Conservation (phyloP, 2,329 filamentous ascomycete genomes). For the Fusarium sp. region DNA sequence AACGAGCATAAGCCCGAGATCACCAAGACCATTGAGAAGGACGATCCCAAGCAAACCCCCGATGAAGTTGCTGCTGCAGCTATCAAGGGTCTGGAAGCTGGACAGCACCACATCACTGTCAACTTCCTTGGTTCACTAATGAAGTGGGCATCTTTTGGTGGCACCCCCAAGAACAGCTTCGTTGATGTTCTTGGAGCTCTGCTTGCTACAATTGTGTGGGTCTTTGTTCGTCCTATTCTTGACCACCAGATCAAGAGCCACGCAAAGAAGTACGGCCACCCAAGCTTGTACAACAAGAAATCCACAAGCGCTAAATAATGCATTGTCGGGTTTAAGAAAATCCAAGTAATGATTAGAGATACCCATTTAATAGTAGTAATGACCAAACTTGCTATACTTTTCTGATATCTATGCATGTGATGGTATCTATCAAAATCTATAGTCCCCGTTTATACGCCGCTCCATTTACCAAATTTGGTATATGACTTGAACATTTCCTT, state of each 20-base stretch:
- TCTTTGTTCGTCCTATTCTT: conserved; percentile 66
- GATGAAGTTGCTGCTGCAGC: conserved; percentile 77
- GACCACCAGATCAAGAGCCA: conserved; percentile 67
- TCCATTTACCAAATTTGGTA: conserved; percentile 72
- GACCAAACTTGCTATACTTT: neutral
- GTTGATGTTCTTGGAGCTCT: conserved; percentile 67
- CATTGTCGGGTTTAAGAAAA: neutral
- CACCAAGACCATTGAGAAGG: conserved; percentile 80
- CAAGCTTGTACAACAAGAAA: conserved; percentile 56
- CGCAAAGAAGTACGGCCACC: conserved; percentile 67
- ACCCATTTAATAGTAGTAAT: conserved; percentile 35
- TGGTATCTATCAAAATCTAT: conserved; percentile 34
- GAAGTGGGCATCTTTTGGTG: conserved; percentile 68
- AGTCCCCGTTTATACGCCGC: conserved; percentile 55
- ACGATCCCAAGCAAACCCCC: conserved; percentile 81
- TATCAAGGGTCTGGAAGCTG: conserved; percentile 79
- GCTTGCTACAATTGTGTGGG: conserved; percentile 64
- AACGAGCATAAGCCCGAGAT: conserved; percentile 81
- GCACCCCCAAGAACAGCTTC: conserved; percentile 65
- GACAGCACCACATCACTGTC: conserved; percentile 82
- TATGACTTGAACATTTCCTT: conserved; percentile 67
- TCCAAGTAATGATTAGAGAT: conserved; percentile 17
- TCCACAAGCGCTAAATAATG: conserved; percentile 7
- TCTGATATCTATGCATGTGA: conserved; percentile 16
- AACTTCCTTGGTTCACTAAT: conserved; percentile 77